Evolutionary conservation across 1,284 basidiomycete genomes (phyloP).

Genomic region (Ustilago loliicola): DNA sequence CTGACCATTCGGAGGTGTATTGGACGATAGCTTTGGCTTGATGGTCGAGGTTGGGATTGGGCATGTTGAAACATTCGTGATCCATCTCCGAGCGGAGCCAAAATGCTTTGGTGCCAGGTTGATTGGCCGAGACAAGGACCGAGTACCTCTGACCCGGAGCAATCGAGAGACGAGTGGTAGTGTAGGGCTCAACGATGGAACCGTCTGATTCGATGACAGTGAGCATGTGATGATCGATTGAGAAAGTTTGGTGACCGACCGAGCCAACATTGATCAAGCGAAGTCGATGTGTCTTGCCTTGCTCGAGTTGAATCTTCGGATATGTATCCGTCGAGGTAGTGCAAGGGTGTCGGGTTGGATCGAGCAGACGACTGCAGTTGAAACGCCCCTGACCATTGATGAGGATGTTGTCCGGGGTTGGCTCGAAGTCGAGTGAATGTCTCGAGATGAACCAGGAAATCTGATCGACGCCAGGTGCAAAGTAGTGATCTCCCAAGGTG

Average conservation of each 20-base stretch:
- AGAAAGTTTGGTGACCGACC: conserved; percentile 63
- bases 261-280: conserved; percentile 72
- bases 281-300: conserved; percentile 73
- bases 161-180: conserved; percentile 70
- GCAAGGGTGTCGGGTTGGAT: conserved; percentile 12
- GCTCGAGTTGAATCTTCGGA: conserved; percentile 32
- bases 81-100: conserved; percentile 60
- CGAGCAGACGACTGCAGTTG: conserved; percentile 59
- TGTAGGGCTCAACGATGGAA: conserved; percentile 70
- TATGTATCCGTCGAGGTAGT: conserved; percentile 9
- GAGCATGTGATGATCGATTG: conserved; percentile 72
- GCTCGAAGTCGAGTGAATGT: conserved; percentile 55
- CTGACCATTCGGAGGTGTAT: conserved; percentile 50
- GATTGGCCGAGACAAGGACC: conserved; percentile 69
- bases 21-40: conserved; percentile 68
- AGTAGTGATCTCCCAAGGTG: conserved; percentile 47
- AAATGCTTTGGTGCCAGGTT: conserved; percentile 9
- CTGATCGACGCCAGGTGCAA: conserved; percentile 24
- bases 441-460: conserved; percentile 32
- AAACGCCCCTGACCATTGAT: conserved; percentile 74
- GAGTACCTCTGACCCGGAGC: conserved; percentile 74
- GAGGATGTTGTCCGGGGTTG: conserved; percentile 72
- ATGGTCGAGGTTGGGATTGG: conserved; percentile 69
- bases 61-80: conserved; percentile 71
- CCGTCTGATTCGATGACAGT: conserved; percentile 74